Evolutionary conservation across 371 early-diverging fungal genomes (phyloP).

Genomic region (Apophysomyces trapeziformis): DNA sequence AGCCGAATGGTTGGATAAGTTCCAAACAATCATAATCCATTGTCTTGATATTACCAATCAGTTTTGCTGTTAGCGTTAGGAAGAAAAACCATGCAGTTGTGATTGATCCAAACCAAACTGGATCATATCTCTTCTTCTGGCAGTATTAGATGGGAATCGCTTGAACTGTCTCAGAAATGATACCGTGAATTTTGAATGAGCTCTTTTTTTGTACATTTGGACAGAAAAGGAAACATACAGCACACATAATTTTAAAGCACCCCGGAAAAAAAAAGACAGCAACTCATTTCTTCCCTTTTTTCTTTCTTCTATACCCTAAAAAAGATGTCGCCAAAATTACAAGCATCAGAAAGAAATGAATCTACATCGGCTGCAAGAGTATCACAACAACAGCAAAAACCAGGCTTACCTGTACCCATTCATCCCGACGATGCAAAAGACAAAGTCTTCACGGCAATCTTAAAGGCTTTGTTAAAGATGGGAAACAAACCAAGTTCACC

Average conservation of each 20-base stretch:
- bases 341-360: constrained; percentile 4
- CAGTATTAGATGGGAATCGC: no score
- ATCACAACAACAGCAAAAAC: constrained; percentile 5
- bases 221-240: background rate
- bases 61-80: no score
- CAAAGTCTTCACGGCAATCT: constrained; percentile 83
- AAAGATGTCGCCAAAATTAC: constrained; percentile 1
- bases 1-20: no score
- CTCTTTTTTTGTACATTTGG: background rate
- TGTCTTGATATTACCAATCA: no score
- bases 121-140: no score
- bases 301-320: background rate
- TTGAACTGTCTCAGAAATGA: background rate
- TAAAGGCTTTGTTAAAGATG: constrained; percentile 73
- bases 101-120: no score
- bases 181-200: background rate
- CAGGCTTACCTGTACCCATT: constrained; percentile 41
- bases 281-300: constrained; percentile 1
- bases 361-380: constrained; percentile 2
- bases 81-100: no score
- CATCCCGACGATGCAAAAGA: constrained; percentile 83
- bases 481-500: constrained; percentile 83
- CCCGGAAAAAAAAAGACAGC: constrained; percentile 2
- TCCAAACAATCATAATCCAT: no score
- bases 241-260: background rate